Base-by-base conservation (phyloP, 208 protist species). In the Leishmania amazonensis region DNA sequence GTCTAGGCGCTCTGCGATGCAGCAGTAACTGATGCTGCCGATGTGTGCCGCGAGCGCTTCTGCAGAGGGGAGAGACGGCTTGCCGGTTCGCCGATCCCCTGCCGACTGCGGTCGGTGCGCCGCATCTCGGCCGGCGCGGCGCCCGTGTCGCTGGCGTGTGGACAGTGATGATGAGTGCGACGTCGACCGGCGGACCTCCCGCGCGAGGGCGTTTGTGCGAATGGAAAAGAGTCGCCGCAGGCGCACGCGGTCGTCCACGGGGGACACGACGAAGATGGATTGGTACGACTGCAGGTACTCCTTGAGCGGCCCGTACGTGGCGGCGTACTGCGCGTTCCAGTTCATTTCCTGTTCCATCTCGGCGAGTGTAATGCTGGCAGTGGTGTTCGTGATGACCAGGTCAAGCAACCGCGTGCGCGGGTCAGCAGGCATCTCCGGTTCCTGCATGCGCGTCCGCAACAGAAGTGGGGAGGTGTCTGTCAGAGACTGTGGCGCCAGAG, bases 221-320 rank as follows among this genome's bases (percentile, higher is more conserved):
- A 62, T 81, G 38, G 49, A 86, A 82, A 78, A 83, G 24, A 76
- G 65, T 9, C 85, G 84, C 42, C 89, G 90, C 42, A 96, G 83
- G 42, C 84, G 87, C 40, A 96, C 92, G 51, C 87, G 89, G 64
- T 93, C 90, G 72, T 92, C 85, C 17, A 96, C 75, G 17, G 92
- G 92, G 2, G 90, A 96, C 19, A 94, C 87, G 49, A 90, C 88
- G 79, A 96, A 96, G 68, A 96, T 91, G n/a, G 90, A 91, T 60
- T 94, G 92, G 76, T 94, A 96, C 31, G 89, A 90, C 53, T 94
- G 89, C 65, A 96, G 85, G 60, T 92, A 96, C 71, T 94, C 90
- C 38, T 83, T 42, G 31, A 96, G 81, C 54, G 76, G 83, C 11
- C 92, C 92, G 81, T 93, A 93, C 51, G 83, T 80, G 13, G 76